Evolutionary conservation across 169 alveolate species (phyloP).

Genomic region (Neospora caninum): DNA sequence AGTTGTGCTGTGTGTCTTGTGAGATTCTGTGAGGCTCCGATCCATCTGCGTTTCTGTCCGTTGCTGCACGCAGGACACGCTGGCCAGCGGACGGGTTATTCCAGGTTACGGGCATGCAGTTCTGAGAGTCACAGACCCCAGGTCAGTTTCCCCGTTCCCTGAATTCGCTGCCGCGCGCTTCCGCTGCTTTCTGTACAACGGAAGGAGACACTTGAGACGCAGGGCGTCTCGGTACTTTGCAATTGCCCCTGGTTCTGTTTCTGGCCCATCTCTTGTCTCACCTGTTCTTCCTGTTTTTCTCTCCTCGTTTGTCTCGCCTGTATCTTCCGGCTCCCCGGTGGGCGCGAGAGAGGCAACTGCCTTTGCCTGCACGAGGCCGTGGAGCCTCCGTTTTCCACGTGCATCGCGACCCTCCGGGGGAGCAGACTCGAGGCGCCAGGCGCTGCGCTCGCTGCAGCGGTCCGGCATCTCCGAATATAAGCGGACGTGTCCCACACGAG

Average conservation of each 20-base stretch:
- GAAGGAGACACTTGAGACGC: too few species aligned
- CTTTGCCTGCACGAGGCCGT: too few species aligned
- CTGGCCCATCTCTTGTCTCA: too few species aligned
- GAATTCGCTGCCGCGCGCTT: neutral
- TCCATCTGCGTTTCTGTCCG: neutral
- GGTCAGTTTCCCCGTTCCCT: slow-evolving; percentile 71
- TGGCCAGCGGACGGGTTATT: slow-evolving; percentile 89
- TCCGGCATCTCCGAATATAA: neutral
- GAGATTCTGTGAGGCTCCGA: neutral
- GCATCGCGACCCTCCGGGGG: too few species aligned
- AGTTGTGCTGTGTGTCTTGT: neutral
- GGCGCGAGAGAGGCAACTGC: too few species aligned
- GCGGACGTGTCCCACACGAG: neutral
- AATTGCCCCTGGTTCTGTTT: too few species aligned
- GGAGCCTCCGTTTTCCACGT: too few species aligned
- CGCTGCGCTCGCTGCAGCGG: neutral
- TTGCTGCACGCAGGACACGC: slow-evolving; percentile 70
- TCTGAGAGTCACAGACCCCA: slow-evolving; percentile 95
- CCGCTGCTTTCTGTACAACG: neutral
- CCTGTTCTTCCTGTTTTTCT: too few species aligned
- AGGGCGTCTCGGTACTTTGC: too few species aligned
- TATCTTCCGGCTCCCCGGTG: neutral
- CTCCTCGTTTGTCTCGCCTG: neutral
- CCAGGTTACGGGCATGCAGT: slow-evolving; percentile 99
- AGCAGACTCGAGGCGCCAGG: too few species aligned